Percentiles rank a stretch among this genome's conserved stretches.
These are phyloP conservation scores for Boletus sp. DNA, from an alignment of 1,284 basidiomycete species.

Conservation along the genomic window DNA sequence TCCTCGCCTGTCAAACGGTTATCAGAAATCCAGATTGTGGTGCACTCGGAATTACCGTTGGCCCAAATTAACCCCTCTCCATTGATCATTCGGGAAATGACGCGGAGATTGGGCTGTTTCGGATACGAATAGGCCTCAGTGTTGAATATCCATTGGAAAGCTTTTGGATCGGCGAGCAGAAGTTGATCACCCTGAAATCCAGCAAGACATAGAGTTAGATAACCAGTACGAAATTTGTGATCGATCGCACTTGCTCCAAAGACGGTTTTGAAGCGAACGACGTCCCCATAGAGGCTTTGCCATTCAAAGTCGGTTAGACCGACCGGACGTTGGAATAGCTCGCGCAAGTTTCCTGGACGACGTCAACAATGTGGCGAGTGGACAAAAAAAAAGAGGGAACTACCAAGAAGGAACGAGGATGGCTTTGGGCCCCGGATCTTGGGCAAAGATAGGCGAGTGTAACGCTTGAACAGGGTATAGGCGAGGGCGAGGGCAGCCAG, in stretches of 20 bases:
- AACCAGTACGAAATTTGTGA: background rate
- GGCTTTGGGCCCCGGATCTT: slow-evolving; percentile 34
- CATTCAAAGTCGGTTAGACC: slow-evolving; percentile 32
- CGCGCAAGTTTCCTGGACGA: slow-evolving; percentile 24
- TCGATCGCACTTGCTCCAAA: slow-evolving; percentile 21
- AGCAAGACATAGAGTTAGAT: background rate
- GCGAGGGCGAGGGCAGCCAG: slow-evolving; percentile 11
- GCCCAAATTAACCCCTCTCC: slow-evolving; percentile 42
- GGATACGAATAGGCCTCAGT: slow-evolving; percentile 41
- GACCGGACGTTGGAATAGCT: slow-evolving; percentile 25
- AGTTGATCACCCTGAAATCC: slow-evolving; percentile 26
- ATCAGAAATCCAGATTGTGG: background rate
- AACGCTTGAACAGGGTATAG: slow-evolving; percentile 17
- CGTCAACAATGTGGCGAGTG: background rate
- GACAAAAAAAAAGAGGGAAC: background rate
- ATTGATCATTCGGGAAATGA: slow-evolving; percentile 31
- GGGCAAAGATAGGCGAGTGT: slow-evolving; percentile 21
- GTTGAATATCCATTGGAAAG: slow-evolving; percentile 41
- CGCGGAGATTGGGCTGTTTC: slow-evolving; percentile 36
- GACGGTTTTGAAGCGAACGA: slow-evolving; percentile 30
- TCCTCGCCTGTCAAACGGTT: slow-evolving; percentile 35
- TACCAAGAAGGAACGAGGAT: slow-evolving; percentile 34
- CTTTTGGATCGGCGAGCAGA: slow-evolving; percentile 40
- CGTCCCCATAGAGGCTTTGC: slow-evolving; percentile 29
- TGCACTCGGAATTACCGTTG: slow-evolving; percentile 34